Evolutionary conservation across 371 early-diverging fungal genomes (phyloP).

Genomic region (Zopfochytrium polystomum): DNA sequence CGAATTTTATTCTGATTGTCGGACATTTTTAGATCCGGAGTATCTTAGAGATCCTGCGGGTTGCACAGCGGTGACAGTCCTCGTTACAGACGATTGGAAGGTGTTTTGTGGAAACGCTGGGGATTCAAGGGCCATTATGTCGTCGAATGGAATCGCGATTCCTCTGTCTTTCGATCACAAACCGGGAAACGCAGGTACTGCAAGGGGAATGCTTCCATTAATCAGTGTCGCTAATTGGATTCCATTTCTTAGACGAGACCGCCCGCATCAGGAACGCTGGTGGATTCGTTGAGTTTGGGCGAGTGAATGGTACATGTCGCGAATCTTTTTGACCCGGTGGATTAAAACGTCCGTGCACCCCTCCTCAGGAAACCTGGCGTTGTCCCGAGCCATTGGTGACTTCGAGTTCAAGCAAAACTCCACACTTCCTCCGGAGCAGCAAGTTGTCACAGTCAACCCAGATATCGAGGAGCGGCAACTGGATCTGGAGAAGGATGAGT

Average conservation of each 20-base stretch:
- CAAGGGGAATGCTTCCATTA: neutral
- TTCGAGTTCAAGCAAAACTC: conserved; percentile 87
- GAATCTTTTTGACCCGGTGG: too few species aligned
- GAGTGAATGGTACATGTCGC: conserved; percentile 91
- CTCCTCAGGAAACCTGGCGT: conserved; percentile 73
- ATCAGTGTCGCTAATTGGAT: conserved; percentile 9
- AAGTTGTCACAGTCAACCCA: conserved; percentile 89
- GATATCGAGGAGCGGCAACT: conserved; percentile 59
- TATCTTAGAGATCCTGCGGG: conserved; percentile 77
- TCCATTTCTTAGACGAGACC: conserved; percentile 55
- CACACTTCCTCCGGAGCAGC: conserved; percentile 72
- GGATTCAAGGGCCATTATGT: conserved; percentile 85
- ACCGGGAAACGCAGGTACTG: conserved; percentile 63
- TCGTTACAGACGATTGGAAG: conserved; percentile 67
- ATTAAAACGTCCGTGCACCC: neutral
- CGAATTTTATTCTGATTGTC: too few species aligned
- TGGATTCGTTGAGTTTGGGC: conserved; percentile 89
- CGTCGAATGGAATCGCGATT: conserved; percentile 62
- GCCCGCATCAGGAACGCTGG: conserved; percentile 81
- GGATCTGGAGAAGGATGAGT: conserved; percentile 68
- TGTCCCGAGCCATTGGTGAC: conserved; percentile 94
- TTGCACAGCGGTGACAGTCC: conserved; percentile 85
- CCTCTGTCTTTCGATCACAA: conserved; percentile 92
- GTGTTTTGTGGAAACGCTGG: conserved; percentile 81
- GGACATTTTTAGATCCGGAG: too few species aligned